Evolutionary conservation across 2,329 filamentous ascomycete species (phyloP).

Genomic region (Colletotrichum sp.): DNA sequence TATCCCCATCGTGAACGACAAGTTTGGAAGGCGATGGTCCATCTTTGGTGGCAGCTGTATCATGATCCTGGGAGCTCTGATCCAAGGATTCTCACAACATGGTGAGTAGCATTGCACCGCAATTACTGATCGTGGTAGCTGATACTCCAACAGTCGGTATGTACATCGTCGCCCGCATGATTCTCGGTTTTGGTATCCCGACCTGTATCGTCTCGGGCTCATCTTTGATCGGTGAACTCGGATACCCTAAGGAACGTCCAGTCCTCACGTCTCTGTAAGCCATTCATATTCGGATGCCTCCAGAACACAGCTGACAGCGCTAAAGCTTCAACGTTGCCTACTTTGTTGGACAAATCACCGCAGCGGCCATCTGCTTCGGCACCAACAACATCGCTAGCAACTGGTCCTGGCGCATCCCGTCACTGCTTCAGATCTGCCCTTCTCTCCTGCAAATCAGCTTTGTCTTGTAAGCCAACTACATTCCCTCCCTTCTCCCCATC

Average conservation of each 20-base stretch:
- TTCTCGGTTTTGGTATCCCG: constrained; percentile 65
- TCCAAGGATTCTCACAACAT: constrained; percentile 57
- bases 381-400: constrained; percentile 44
- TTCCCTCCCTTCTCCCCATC: constrained; percentile 27
- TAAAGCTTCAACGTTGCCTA: constrained; percentile 60
- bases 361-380: constrained; percentile 55
- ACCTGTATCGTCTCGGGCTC: constrained; percentile 65
- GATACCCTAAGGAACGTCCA: constrained; percentile 64
- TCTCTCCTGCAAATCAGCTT: constrained; percentile 44
- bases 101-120: constrained; percentile 31
- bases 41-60: constrained; percentile 59
- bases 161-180: constrained; percentile 64
- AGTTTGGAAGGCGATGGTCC: constrained; percentile 60
- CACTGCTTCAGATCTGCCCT: constrained; percentile 49
- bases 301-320: neutral
- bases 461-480: constrained; percentile 50
- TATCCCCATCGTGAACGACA: constrained; percentile 59
- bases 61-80: constrained; percentile 58
- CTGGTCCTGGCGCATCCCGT: constrained; percentile 50
- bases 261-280: constrained; percentile 56
- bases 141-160: constrained; percentile 41
- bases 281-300: no score
- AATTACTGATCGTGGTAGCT: neutral
- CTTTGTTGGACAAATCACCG: constrained; percentile 53
- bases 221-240: constrained; percentile 63